Conservation (phyloP, 2,329 filamentous ascomycete species). For the Zasmidium citrigriseum region DNA sequence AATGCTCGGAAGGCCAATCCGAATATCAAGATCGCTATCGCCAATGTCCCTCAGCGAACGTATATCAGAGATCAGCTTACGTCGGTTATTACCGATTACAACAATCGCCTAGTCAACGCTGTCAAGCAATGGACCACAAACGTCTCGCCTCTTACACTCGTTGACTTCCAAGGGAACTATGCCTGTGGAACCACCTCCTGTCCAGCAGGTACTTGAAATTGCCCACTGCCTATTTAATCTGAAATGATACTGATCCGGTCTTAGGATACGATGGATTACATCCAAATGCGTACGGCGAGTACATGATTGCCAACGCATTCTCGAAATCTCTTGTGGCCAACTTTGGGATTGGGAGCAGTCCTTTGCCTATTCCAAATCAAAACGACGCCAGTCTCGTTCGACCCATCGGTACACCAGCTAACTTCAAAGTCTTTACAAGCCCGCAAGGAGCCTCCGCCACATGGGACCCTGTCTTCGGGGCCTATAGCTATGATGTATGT, state of each 20-base stretch:
- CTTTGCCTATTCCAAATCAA: not conserved
- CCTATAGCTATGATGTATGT: not conserved
- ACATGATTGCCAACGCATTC: not conserved
- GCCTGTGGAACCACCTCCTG: not conserved
- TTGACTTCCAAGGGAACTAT: not conserved
- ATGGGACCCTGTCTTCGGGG: not conserved
- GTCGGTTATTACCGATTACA: not conserved
- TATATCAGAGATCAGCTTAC: not conserved
- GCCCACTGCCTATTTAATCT: too few species aligned
- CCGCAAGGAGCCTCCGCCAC: not conserved
- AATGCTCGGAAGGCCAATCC: slow-evolving; percentile 1
- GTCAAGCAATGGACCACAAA: not conserved
- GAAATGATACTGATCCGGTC: too few species aligned
- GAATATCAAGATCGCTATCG: not conserved
- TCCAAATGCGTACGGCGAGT: slow-evolving; percentile 1
- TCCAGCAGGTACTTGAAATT: too few species aligned
- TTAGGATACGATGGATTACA: not conserved
- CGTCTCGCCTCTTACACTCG: not conserved
- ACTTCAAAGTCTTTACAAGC: not conserved
- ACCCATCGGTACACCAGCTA: not conserved
- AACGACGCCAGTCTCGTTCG: not conserved
- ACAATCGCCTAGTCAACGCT: not conserved
- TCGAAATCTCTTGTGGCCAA: not conserved
- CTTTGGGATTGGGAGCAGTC: not conserved
- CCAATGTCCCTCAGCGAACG: not conserved